These are phyloP conservation scores for Crepidotus sp. DNA, from an alignment of 1,284 basidiomycete genomes.

Conservation along the genomic window DNA sequence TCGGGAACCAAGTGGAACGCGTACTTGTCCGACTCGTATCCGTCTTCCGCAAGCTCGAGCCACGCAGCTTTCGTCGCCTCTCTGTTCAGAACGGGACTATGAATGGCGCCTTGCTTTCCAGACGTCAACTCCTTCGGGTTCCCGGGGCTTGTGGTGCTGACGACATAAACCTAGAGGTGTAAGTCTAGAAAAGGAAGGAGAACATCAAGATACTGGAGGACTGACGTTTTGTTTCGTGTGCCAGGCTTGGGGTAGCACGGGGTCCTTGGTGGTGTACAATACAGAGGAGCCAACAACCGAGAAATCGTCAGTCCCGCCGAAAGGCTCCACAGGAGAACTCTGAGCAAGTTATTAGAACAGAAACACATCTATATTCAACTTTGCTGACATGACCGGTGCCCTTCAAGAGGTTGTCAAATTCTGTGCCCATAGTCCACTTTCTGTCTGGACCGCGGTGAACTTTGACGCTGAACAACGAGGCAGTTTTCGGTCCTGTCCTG, in stretches of 20 bases:
- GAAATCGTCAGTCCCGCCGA: conserved; percentile 72
- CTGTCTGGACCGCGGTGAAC: conserved; percentile 40
- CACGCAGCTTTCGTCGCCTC: conserved; percentile 72
- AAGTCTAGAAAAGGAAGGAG: background rate
- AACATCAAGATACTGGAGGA: conserved; percentile 4
- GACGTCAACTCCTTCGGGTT: conserved; percentile 63
- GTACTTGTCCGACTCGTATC: conserved; percentile 77
- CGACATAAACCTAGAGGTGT: conserved; percentile 46
- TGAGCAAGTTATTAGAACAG: conserved; percentile 21
- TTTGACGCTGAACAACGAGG: conserved; percentile 58
- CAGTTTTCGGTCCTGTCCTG: conserved; percentile 48
- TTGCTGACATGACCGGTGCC: conserved; percentile 55
- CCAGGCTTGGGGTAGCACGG: conserved; percentile 59
- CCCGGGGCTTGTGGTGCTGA: conserved; percentile 41
- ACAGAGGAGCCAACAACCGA: conserved; percentile 61
- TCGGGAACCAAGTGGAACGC: background rate
- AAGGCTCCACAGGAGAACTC: conserved; percentile 74
- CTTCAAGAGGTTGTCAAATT: conserved; percentile 53
- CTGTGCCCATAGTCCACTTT: conserved; percentile 43
- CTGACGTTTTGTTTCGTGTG: conserved; percentile 75
- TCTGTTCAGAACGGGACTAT: conserved; percentile 57
- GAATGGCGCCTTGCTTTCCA: conserved; percentile 76
- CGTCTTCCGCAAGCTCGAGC: conserved; percentile 80
- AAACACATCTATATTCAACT: background rate
- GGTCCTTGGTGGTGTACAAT: conserved; percentile 81